These are phyloP conservation scores for Trametes polyzona DNA, from an alignment of 1,284 basidiomycete species.

Conservation along the genomic window DNA sequence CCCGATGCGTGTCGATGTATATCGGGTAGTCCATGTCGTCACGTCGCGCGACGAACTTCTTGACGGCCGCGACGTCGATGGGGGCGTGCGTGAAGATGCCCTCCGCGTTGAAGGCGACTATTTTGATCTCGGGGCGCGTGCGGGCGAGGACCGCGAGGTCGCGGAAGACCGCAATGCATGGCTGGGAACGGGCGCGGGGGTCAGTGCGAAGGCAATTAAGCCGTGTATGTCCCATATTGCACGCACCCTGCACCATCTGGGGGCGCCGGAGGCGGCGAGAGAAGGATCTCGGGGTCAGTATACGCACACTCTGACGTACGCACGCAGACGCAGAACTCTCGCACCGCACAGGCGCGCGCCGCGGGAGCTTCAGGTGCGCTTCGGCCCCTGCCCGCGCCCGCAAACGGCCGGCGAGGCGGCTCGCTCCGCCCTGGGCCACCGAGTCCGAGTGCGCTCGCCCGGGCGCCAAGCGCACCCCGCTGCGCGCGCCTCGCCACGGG, in stretches of 20 bases:
- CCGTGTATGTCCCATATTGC: conserved; percentile 25
- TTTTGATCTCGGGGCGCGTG: conserved; percentile 32
- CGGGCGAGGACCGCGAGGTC: conserved; percentile 34
- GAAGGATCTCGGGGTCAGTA: conserved; percentile 27
- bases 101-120: conserved; percentile 39
- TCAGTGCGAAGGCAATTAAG: conserved; percentile 28
- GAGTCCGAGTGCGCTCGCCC: no score
- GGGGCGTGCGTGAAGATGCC: conserved; percentile 37
- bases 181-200: conserved; percentile 27
- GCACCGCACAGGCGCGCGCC: conserved; percentile 13
- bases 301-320: conserved; percentile 21
- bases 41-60: conserved; percentile 31
- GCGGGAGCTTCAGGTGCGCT: conserved; percentile 1
- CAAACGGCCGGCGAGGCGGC: conserved; percentile 1
- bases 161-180: conserved; percentile 37
- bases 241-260: conserved; percentile 34
- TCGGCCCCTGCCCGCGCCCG: background rate
- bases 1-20: conserved; percentile 34
- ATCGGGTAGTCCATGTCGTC: conserved; percentile 38
- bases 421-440: background rate
- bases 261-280: background rate
- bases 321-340: conserved; percentile 3
- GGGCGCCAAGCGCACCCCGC: background rate
- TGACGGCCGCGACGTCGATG: conserved; percentile 33
- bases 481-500: background rate